These are phyloP conservation scores for Globisporangium abappressorium DNA, from an alignment of 352 stramenopile genomes.

Conservation along the genomic window DNA sequence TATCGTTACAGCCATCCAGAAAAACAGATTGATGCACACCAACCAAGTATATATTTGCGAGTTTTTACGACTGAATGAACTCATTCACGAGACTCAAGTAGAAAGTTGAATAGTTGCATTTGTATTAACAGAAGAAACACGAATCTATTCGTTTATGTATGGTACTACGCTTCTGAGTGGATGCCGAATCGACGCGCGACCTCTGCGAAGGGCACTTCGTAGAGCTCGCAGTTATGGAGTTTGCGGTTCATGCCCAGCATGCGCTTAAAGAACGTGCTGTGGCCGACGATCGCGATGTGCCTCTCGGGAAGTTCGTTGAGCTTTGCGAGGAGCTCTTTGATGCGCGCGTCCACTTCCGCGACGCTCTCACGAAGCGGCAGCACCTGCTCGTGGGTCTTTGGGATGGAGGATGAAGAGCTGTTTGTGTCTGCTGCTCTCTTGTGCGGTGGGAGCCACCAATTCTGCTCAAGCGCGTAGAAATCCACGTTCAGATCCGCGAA, in stretches of 20 bases:
- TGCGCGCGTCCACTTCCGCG: constrained; percentile 60
- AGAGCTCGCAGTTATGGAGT: constrained; percentile 80
- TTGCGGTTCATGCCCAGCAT: constrained; percentile 80
- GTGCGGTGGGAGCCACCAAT: constrained; percentile 64
- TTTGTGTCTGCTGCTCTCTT: constrained; percentile 25
- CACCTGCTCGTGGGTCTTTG: constrained; percentile 44
- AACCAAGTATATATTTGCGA: neutral
- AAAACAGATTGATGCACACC: neutral
- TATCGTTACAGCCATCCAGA: neutral
- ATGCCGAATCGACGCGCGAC: constrained; percentile 22
- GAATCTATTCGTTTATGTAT: neutral
- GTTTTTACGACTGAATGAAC: neutral
- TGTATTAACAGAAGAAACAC: neutral
- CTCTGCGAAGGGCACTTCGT: constrained; percentile 33
- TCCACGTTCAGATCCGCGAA: constrained; percentile 35
- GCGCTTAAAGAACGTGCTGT: constrained; percentile 85
- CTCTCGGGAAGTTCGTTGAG: constrained; percentile 53
- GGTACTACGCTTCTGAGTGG: neutral
- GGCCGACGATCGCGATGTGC: constrained; percentile 78
- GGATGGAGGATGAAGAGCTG: constrained; percentile 15
- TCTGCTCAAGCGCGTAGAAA: constrained; percentile 41
- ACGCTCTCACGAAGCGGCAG: constrained; percentile 52
- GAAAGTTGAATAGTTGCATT: neutral
- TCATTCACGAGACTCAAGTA: neutral
- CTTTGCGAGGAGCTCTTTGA: constrained; percentile 53